A percentile compares a stretch with the other conserved stretches of the same genome.
Conservation (phyloP, 306 rosid species). For the Prunus davidiana region DNA sequence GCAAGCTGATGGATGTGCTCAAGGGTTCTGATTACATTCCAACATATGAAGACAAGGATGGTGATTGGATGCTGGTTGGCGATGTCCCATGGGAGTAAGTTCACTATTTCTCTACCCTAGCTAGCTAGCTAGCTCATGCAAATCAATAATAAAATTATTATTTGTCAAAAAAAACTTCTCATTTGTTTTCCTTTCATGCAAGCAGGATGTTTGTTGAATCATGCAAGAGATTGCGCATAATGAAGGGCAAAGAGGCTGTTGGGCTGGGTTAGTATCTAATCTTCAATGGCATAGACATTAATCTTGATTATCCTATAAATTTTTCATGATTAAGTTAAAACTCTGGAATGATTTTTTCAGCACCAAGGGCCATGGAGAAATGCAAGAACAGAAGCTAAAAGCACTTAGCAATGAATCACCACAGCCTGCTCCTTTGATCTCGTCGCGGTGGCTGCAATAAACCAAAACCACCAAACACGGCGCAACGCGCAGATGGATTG, state of each 20-base stretch:
- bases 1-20: conserved; percentile 79
- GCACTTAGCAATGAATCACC: conserved; percentile 6
- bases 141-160: background rate
- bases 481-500: conserved; percentile 41
- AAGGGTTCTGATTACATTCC: conserved; percentile 80
- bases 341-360: conserved; percentile 33
- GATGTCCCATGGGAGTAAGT: conserved; percentile 97
- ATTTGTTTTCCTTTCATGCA: background rate
- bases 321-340: background rate
- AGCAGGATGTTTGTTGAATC: conserved; percentile 92
- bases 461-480: background rate
- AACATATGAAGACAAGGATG: conserved; percentile 91
- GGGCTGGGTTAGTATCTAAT: conserved; percentile 60
- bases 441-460: conserved; percentile 10
- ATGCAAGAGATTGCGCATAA: conserved; percentile 89
- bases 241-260: conserved; percentile 95
- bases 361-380: conserved; percentile 86
- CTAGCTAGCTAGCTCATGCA: too few relatives aligned
- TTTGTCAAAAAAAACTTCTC: too few relatives aligned
- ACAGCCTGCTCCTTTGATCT: conserved; percentile 44
- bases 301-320: background rate
- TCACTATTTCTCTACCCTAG: background rate
- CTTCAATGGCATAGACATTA: background rate
- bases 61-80: conserved; percentile 98
- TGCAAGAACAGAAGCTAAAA: conserved; percentile 72